Percentiles rank a stretch among this genome's conserved stretches.
Evolutionary conservation across 129 eudicot species (phyloP).

Genomic region (Artemisia argyi): DNA sequence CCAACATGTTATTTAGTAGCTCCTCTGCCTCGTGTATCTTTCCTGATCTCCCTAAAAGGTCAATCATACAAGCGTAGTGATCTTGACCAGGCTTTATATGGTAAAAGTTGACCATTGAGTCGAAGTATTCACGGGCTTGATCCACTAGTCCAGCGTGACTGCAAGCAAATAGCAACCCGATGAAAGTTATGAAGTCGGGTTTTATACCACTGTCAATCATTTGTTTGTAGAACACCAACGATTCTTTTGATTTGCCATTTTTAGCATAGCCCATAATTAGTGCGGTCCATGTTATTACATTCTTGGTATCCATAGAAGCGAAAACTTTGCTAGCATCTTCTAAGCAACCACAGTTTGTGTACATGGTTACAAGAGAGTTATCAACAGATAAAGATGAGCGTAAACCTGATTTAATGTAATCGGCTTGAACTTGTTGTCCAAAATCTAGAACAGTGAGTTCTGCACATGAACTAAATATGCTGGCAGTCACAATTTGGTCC

Average conservation of each 20-base stretch:
- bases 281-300: conserved; percentile 80
- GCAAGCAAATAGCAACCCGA: conserved; percentile 80
- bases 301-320: conserved; percentile 44
- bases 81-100: conserved; percentile 62
- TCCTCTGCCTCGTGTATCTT: conserved; percentile 56
- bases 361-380: conserved; percentile 67
- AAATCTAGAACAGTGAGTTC: conserved; percentile 61
- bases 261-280: conserved; percentile 76
- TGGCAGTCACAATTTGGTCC: conserved; percentile 56
- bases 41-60: conserved; percentile 76
- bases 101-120: conserved; percentile 53
- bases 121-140: conserved; percentile 55
- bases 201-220: conserved; percentile 58
- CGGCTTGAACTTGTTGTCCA: conserved; percentile 73
- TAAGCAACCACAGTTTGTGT: conserved; percentile 73
- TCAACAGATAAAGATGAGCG: conserved; percentile 59
- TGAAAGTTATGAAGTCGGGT: conserved; percentile 80
- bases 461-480: conserved; percentile 69
- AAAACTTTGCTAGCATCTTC: conserved; percentile 67
- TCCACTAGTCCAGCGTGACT: conserved; percentile 83
- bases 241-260: conserved; percentile 61
- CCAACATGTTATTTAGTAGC: conserved; percentile 51
- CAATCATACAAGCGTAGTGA: conserved; percentile 89
- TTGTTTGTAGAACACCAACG: conserved; percentile 47
- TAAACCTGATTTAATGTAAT: conserved; percentile 48